Percentiles rank a stretch among this genome's conserved stretches.
phyloP scores from a whole-genome alignment of 1,284 basidiomycete species.

The Earliella scabrosa region DNA sequence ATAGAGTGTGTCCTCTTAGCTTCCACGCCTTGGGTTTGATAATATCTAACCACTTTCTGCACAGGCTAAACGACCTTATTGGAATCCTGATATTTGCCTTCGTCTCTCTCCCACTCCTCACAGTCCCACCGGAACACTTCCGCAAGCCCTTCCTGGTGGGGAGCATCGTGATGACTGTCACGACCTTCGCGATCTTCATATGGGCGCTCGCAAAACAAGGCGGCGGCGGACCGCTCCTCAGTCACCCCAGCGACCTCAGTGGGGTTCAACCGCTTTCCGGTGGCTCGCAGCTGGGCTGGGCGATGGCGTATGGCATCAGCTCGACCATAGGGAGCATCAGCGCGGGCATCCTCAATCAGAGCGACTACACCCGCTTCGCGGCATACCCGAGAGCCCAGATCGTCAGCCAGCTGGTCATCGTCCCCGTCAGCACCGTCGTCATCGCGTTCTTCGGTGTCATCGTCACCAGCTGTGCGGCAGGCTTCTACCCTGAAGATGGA shows the following conservation, averaged over 20 bases:
- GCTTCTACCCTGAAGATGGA: constrained; percentile 21
- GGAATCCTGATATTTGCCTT: constrained; percentile 19
- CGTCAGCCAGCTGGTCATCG: constrained; percentile 20
- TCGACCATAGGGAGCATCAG: constrained; percentile 25
- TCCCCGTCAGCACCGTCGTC: constrained; percentile 21
- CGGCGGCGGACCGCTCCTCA: constrained; percentile 24
- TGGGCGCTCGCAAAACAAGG: constrained; percentile 26
- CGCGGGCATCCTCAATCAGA: constrained; percentile 29
- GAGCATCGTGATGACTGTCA: constrained; percentile 24
- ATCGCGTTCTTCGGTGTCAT: constrained; percentile 25
- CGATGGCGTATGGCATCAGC: constrained; percentile 27
- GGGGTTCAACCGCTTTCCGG: constrained; percentile 14
- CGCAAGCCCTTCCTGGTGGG: constrained; percentile 25
- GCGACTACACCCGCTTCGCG: constrained; percentile 30
- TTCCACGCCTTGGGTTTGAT: background rate
- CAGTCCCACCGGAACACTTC: constrained; percentile 23
- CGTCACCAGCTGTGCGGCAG: constrained; percentile 24
- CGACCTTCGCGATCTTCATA: constrained; percentile 23
- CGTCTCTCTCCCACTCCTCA: constrained; percentile 23
- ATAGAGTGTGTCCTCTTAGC: constrained; percentile 11
- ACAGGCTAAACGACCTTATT: constrained; percentile 22
- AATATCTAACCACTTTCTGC: background rate
- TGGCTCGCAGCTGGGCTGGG: constrained; percentile 23
- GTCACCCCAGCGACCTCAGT: constrained; percentile 16
- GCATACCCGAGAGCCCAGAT: constrained; percentile 24